A percentile compares a stretch with the other conserved stretches of the same genome.
Conservation (phyloP, 164 flowering plant species). For the Piper betle region DNA sequence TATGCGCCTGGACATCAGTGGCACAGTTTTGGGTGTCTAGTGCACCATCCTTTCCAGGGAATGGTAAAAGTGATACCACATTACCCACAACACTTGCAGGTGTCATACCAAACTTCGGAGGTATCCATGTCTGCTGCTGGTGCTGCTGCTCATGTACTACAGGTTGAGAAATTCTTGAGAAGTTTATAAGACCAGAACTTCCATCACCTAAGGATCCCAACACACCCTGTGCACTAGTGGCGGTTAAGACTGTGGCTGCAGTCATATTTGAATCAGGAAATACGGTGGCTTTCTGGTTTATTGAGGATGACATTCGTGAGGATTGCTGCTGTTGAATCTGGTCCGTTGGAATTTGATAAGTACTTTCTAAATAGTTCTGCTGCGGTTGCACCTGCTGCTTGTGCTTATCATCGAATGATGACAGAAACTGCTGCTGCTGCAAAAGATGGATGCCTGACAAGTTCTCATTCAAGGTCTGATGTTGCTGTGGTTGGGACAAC, state of each 20-base stretch:
- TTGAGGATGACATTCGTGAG: constrained; percentile 24
- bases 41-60: constrained; percentile 14
- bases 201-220: constrained; percentile 26
- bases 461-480: constrained; percentile 24
- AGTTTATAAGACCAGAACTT: constrained; percentile 10
- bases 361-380: constrained; percentile 22
- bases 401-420: constrained; percentile 25
- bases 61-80: constrained; percentile 7
- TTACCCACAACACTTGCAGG: constrained; percentile 15
- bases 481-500: constrained; percentile 30
- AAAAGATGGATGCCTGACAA: constrained; percentile 9
- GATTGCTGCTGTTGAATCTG: constrained; percentile 43
- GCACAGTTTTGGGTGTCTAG: constrained; percentile 33
- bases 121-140: constrained; percentile 37
- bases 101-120: constrained; percentile 30
- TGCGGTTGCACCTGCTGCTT: constrained; percentile 24
- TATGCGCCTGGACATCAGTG: constrained; percentile 43
- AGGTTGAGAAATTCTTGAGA: constrained; percentile 30
- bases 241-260: constrained; percentile 23
- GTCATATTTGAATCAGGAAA: constrained; percentile 31
- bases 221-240: constrained; percentile 32
- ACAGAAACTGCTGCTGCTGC: constrained; percentile 34
- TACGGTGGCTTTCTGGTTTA: constrained; percentile 31
- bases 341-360: constrained; percentile 33
- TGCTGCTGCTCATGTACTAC: constrained; percentile 34